phyloP scores from a whole-genome alignment of 1,284 basidiomycete genomes.

The Sporisorium graminicola region DNA sequence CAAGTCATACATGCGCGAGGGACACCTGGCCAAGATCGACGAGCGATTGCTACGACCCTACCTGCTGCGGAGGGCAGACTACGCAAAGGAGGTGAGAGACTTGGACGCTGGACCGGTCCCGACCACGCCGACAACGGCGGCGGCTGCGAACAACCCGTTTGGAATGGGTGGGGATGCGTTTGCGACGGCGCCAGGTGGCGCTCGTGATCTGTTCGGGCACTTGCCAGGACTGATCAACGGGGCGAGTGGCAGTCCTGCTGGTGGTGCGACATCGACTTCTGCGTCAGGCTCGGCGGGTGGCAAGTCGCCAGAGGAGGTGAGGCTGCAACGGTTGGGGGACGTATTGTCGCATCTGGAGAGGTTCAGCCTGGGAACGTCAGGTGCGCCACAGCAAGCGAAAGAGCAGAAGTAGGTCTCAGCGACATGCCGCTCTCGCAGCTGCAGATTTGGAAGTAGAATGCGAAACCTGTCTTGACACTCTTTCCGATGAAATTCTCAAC shows the following conservation, averaged over 20 bases:
- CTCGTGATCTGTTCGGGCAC: constrained; percentile 38
- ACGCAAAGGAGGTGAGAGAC: constrained; percentile 67
- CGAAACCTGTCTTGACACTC: neutral
- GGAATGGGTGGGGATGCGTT: constrained; percentile 12
- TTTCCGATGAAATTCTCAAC: neutral
- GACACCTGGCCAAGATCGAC: constrained; percentile 81
- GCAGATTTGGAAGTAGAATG: constrained; percentile 7
- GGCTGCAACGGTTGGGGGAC: constrained; percentile 39
- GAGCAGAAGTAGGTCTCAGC: neutral
- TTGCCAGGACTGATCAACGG: constrained; percentile 34
- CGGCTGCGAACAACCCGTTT: constrained; percentile 22
- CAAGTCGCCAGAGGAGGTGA: constrained; percentile 24
- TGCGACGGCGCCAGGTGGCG: constrained; percentile 8
- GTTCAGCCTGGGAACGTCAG: constrained; percentile 16
- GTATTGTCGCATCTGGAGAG: constrained; percentile 42
- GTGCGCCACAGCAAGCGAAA: neutral
- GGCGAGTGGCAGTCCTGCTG: constrained; percentile 1
- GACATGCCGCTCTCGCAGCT: neutral
- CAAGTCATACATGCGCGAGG: constrained; percentile 68
- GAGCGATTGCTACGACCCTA: constrained; percentile 88
- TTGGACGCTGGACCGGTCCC: constrained; percentile 41
- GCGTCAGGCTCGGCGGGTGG: neutral
- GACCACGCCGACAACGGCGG: constrained; percentile 18
- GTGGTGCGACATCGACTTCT: constrained; percentile 3
- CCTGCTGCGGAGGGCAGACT: constrained; percentile 89